Evolutionary conservation across 108 stramenopile genomes (phyloP).

Genomic region (Nitzschia palea): DNA sequence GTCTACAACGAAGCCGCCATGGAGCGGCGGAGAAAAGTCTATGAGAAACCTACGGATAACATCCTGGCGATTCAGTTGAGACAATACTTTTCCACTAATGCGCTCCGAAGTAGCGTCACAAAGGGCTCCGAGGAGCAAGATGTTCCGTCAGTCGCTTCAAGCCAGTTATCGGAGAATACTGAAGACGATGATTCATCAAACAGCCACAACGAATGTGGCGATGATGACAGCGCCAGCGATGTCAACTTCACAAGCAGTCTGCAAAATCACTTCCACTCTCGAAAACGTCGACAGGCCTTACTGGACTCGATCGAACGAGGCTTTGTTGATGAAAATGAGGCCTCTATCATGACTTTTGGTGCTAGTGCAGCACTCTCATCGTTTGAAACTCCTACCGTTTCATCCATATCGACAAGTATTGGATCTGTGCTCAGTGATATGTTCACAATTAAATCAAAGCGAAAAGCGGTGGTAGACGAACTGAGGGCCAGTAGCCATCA

Average conservation of each 20-base stretch:
- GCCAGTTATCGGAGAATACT: constrained; percentile 5
- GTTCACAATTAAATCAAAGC: not conserved
- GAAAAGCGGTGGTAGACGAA: constrained; percentile 14
- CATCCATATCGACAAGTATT: not conserved
- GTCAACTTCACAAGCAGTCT: constrained; percentile 12
- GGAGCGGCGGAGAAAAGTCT: constrained; percentile 15
- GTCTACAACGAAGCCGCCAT: constrained; percentile 22
- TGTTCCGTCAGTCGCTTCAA: constrained; percentile 14
- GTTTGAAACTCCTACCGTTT: not conserved
- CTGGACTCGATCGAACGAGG: constrained; percentile 6
- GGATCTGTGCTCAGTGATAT: not conserved
- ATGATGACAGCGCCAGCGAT: not conserved
- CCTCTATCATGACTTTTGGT: not conserved
- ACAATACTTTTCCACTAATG: constrained; percentile 3
- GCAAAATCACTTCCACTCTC: not conserved
- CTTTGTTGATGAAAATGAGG: constrained; percentile 5
- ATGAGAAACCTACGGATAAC: not conserved
- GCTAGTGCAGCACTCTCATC: not conserved
- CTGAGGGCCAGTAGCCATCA: constrained; percentile 5
- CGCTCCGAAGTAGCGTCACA: not conserved
- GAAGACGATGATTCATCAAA: not conserved
- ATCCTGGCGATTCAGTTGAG: constrained; percentile 1
- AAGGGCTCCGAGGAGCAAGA: constrained; percentile 5
- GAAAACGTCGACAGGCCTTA: constrained; percentile 7
- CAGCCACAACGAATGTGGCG: not conserved